Percentiles rank a stretch among this genome's conserved stretches.
Evolutionary conservation across 83 land plant genomes (phyloP).

Genomic region (Picea abies): DNA sequence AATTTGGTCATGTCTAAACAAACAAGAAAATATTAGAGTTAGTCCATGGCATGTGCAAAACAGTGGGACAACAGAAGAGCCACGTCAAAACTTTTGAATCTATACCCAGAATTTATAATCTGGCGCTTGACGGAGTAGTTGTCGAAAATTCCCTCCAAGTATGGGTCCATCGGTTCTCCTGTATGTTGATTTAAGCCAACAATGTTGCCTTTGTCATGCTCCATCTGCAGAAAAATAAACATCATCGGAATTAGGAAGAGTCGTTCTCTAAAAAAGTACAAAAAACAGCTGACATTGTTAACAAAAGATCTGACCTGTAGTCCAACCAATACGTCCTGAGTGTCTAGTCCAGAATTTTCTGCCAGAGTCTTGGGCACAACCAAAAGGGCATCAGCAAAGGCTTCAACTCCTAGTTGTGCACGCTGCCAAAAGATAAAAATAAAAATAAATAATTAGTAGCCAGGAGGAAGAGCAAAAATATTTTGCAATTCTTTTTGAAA

Average conservation of each 20-base stretch:
- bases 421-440: conserved; percentile 48
- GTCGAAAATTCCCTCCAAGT: conserved; percentile 95
- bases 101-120: conserved; percentile 92
- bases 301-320: conserved; percentile 46
- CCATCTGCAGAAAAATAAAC: conserved; percentile 50
- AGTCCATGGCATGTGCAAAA: neutral
- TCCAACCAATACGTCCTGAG: conserved; percentile 90
- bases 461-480: conserved; percentile 5
- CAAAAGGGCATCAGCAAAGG: conserved; percentile 94
- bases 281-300: neutral
- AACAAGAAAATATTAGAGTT: neutral
- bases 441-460: neutral
- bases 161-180: conserved; percentile 95
- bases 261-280: neutral
- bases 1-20: neutral
- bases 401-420: conserved; percentile 92
- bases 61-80: too few species aligned
- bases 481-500: neutral
- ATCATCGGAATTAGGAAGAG: neutral
- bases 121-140: conserved; percentile 98
- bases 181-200: conserved; percentile 89
- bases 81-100: neutral
- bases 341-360: conserved; percentile 98
- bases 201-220: conserved; percentile 91
- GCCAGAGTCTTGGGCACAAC: conserved; percentile 97